Evolutionary conservation across 129 eudicot genomes (phyloP), one percentile per base, ranked within the genome.

Genomic region (Flaveria robusta): DNA sequence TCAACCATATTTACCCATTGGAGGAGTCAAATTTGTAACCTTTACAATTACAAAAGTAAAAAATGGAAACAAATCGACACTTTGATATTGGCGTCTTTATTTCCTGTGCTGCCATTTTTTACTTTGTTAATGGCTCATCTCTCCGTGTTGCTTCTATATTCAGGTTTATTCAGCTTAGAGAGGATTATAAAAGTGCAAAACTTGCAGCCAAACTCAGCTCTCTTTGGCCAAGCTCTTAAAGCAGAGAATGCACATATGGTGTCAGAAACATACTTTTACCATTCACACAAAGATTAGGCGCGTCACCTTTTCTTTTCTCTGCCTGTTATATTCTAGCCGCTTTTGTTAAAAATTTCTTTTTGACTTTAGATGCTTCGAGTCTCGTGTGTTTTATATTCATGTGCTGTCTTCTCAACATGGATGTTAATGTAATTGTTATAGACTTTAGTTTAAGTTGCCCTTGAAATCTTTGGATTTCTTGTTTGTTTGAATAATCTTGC

Each of bases 121-220:
- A 72, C 47, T 23, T 43, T 14, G 43, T 27, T 74, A 46, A 31
- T 18, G 24, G 9, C 22, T 9, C 19, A 16, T 41, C 27, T 54
- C 26, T 60, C 42, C 22, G 29, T 56, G 59, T 52, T 65, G 54
- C 29, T 7, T 41, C 2, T 8, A 70, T 34, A 76, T 72, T 69
- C 90, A 91, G 97, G 84, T 91, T 91, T 72, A 89, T 91, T 82
- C 89, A 91, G 83, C 96, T 91, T 58, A 86, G 97, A 82, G 97
- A 91, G 74, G 97, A 91, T 85, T 91, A 89, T 82, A 91, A 91
- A 80, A 89, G 96, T 70, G 97, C 97, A 77, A 91, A 87, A 76
- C 92, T 91, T 16, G 97, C 97, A 55, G 79, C 97, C 52, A 85
- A 73, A 51, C 97, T 91, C 66, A 82, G 88, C 81, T 87, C 97